Evolutionary conservation across 176 grass and related monocot genomes (phyloP).

Genomic region (Typha latifolia): DNA sequence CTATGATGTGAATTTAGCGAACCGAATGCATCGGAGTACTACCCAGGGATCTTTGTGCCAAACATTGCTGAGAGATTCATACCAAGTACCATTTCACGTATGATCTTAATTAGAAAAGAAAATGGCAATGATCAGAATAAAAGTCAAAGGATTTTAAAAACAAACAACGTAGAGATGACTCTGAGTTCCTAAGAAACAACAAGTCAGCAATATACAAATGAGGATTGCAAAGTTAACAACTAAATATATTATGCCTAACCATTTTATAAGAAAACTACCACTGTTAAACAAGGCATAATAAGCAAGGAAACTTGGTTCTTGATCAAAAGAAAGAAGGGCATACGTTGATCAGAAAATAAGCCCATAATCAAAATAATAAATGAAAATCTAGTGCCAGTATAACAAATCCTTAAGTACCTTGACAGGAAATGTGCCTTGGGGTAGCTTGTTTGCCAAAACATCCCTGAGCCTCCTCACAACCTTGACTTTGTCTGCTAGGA

Average conservation of each 20-base stretch:
- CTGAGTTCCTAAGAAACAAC: too few species aligned
- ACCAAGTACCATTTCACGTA: too few species aligned
- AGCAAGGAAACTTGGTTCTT: background rate
- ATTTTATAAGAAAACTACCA: background rate
- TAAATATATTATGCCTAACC: background rate
- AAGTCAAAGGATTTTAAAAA: too few species aligned
- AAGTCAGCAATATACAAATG: too few species aligned
- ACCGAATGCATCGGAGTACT: too few species aligned
- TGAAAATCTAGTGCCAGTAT: background rate
- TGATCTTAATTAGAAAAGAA: too few species aligned
- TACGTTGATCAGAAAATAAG: background rate
- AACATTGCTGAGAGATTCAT: too few species aligned
- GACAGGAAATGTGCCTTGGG: conserved; percentile 76
- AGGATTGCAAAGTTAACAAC: too few species aligned
- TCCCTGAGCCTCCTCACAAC: conserved; percentile 89
- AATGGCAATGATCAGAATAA: too few species aligned
- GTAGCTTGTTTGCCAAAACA: conserved; percentile 85
- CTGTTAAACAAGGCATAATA: background rate
- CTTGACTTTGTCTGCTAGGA: conserved; percentile 94
- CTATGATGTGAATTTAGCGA: too few species aligned
- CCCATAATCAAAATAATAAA: background rate
- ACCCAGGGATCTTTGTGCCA: too few species aligned
- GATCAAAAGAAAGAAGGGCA: background rate
- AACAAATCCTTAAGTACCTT: conserved; percentile 47
- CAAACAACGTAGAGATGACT: too few species aligned